Evolutionary conservation across 2,329 filamentous ascomycete species (phyloP).

Genomic region (Clarireedia paspali): DNA sequence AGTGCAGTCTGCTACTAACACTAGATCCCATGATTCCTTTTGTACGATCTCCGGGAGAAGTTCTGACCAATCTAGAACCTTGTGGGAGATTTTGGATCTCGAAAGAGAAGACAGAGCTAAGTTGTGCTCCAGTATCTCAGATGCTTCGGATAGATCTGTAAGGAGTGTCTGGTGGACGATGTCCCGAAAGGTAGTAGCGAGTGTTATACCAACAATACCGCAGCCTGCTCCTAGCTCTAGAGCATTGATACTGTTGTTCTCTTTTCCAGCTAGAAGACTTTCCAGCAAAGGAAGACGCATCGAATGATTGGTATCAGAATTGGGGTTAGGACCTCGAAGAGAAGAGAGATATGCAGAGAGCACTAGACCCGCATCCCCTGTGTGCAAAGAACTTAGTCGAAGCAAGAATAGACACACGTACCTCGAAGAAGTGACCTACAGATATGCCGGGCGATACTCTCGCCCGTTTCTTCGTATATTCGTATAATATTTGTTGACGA

Average conservation of each 20-base stretch:
- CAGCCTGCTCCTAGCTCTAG: conserved; percentile 63
- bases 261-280: conserved; percentile 10
- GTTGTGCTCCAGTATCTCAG: conserved; percentile 52
- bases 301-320: neutral
- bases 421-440: conserved; percentile 37
- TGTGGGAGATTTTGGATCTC: conserved; percentile 33
- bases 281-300: conserved; percentile 2
- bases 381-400: conserved; percentile 10
- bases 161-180: conserved; percentile 40
- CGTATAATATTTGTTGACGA: conserved; percentile 15
- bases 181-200: conserved; percentile 34
- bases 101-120: conserved; percentile 2
- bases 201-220: conserved; percentile 59
- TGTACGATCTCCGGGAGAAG: conserved; percentile 31
- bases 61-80: conserved; percentile 56
- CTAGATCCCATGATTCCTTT: conserved; percentile 42
- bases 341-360: conserved; percentile 30
- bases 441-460: conserved; percentile 64
- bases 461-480: conserved; percentile 63
- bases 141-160: conserved; percentile 59
- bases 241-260: conserved; percentile 34
- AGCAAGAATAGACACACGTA: conserved; percentile 12
- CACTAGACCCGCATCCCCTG: conserved; percentile 32
- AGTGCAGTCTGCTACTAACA: conserved; percentile 64
- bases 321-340: neutral